phyloP scores from a whole-genome alignment of 352 stramenopile species.

The Phytopythium litorale region DNA sequence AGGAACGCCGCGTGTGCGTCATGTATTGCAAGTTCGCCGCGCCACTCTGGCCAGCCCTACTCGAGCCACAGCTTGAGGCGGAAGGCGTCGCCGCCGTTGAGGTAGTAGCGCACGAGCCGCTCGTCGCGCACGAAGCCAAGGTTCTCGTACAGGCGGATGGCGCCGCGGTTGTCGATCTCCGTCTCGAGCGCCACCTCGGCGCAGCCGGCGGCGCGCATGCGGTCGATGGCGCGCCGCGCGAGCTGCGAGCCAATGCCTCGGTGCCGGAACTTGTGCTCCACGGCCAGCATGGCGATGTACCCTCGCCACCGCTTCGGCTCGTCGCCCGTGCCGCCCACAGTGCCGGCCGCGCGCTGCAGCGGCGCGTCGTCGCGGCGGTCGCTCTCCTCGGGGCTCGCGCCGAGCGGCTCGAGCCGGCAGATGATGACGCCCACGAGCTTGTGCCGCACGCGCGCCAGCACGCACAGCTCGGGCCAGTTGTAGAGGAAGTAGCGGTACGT shows the following conservation, averaged over 20 bases:
- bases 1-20: background rate
- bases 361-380: constrained; percentile 5
- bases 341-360: background rate
- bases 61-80: constrained; percentile 91
- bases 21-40: background rate
- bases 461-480: constrained; percentile 92
- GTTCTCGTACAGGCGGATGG: constrained; percentile 93
- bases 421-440: constrained; percentile 91
- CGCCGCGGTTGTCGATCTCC: constrained; percentile 90
- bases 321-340: constrained; percentile 9
- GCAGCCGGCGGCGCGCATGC: constrained; percentile 80
- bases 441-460: constrained; percentile 80
- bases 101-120: constrained; percentile 93
- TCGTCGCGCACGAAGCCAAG: constrained; percentile 93
- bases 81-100: constrained; percentile 94
- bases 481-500: constrained; percentile 97
- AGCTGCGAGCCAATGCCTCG: constrained; percentile 90
- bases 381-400: constrained; percentile 48
- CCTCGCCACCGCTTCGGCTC: constrained; percentile 54
- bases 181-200: constrained; percentile 93
- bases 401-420: constrained; percentile 86
- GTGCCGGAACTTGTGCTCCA: constrained; percentile 88
- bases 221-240: constrained; percentile 83
- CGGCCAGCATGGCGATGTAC: constrained; percentile 95
- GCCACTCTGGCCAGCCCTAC: constrained; percentile 7